phyloP scores from a whole-genome alignment of 2,329 filamentous ascomycete genomes.

The Macrophomina tecta region DNA sequence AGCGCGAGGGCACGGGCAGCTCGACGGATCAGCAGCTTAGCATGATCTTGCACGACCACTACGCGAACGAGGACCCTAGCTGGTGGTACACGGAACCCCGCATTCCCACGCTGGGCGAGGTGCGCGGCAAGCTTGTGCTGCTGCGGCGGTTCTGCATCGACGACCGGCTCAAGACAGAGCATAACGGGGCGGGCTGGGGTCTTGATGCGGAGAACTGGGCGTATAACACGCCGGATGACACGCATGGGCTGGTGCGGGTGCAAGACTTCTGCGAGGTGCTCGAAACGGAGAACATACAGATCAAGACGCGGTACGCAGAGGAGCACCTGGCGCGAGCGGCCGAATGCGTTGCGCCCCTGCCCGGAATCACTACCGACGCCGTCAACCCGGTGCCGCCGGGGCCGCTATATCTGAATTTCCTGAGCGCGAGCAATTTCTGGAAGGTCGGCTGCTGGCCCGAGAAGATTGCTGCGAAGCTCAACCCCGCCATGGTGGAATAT shows the following conservation, averaged over 20 bases:
- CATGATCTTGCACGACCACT: conserved; percentile 74
- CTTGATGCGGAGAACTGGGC: conserved; percentile 74
- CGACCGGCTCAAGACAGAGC: conserved; percentile 54
- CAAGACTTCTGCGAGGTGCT: conserved; percentile 95
- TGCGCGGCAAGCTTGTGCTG: conserved; percentile 81
- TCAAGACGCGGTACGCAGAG: conserved; percentile 77
- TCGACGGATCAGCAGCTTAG: conserved; percentile 80
- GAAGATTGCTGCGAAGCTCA: conserved; percentile 84
- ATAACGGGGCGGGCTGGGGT: conserved; percentile 61
- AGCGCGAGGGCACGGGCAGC: conserved; percentile 85
- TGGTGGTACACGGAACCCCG: conserved; percentile 80
- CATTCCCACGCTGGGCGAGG: conserved; percentile 79
- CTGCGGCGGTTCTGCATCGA: conserved; percentile 79
- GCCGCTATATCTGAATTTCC: conserved; percentile 88
- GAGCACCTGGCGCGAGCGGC: conserved; percentile 77
- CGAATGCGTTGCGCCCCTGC: conserved; percentile 42
- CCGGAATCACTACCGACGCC: conserved; percentile 47
- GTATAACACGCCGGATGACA: conserved; percentile 83
- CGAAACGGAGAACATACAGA: conserved; percentile 74
- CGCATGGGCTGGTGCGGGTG: conserved; percentile 76
- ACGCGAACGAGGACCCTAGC: conserved; percentile 61
- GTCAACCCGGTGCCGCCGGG: conserved; percentile 51
- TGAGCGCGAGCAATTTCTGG: conserved; percentile 94
- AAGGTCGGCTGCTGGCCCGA: conserved; percentile 92
- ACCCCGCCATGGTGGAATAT: conserved; percentile 72